Evolutionary conservation across 148 eudicot species (phyloP).

Genomic region (Rhododendron vialii): DNA sequence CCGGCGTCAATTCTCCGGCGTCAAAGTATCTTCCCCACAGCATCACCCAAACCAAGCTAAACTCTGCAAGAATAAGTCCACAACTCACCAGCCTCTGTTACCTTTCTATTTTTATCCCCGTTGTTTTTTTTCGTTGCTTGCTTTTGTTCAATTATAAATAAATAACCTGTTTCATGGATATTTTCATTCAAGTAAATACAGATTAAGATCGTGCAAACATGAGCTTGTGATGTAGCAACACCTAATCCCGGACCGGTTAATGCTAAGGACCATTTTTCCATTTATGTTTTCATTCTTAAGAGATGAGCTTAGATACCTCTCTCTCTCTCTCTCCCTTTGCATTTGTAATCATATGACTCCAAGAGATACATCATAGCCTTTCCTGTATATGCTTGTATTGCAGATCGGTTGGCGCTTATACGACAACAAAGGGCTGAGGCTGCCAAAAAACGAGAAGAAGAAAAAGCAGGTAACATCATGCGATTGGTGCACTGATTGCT

Average conservation of each 20-base stretch:
- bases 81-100: background rate
- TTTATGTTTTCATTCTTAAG: background rate
- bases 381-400: slow-evolving; percentile 4
- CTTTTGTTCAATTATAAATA: no score
- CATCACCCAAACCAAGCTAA: background rate
- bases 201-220: background rate
- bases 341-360: background rate
- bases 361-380: background rate
- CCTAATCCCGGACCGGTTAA: background rate
- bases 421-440: slow-evolving; percentile 93
- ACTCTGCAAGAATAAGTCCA: background rate
- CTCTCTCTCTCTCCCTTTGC: background rate
- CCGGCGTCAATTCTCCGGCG: background rate
- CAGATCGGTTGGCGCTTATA: slow-evolving; percentile 82
- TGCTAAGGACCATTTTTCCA: background rate
- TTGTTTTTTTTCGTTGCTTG: background rate
- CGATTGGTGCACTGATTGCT: background rate
- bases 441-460: slow-evolving; percentile 85
- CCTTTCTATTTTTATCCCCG: background rate
- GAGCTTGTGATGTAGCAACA: background rate
- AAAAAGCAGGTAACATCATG: slow-evolving; percentile 70
- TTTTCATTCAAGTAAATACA: background rate
- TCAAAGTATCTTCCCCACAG: background rate
- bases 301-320: background rate
- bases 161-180: background rate